Percentiles rank a stretch among this genome's conserved stretches.
phyloP scores from a whole-genome alignment of 768 basidiomycete genomes.

The Russula earlei region DNA sequence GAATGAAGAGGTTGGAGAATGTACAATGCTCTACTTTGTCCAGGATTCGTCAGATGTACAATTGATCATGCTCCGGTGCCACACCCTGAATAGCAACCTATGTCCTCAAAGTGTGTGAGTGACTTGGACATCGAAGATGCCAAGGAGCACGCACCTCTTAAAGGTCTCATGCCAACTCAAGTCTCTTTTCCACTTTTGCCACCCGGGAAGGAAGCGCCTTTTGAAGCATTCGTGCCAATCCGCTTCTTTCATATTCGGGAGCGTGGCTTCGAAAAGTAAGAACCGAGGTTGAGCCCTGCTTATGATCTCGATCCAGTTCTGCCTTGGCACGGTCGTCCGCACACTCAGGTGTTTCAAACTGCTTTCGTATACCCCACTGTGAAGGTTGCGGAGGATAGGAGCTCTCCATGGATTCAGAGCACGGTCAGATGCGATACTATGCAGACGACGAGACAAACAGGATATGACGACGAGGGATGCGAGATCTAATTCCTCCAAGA shows the following conservation, averaged over 20 bases:
- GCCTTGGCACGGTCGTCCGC: slow-evolving; percentile 53
- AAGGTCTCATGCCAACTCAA: slow-evolving; percentile 55
- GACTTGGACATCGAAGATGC: not conserved
- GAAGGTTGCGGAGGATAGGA: slow-evolving; percentile 55
- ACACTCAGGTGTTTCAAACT: slow-evolving; percentile 52
- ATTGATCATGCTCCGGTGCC: slow-evolving; percentile 57
- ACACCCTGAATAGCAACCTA: slow-evolving; percentile 54
- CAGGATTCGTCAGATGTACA: slow-evolving; percentile 76
- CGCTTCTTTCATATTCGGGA: slow-evolving; percentile 52
- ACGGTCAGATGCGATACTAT: slow-evolving; percentile 48
- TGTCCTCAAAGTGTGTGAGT: slow-evolving; percentile 15
- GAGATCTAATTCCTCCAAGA: slow-evolving; percentile 61
- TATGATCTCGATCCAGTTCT: slow-evolving; percentile 74
- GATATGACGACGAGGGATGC: slow-evolving; percentile 48
- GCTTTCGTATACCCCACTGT: slow-evolving; percentile 36
- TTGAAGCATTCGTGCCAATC: slow-evolving; percentile 75
- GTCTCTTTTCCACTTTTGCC: slow-evolving; percentile 60
- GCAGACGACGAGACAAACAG: slow-evolving; percentile 50
- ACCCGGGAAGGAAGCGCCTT: slow-evolving; percentile 67
- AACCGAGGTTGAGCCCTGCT: slow-evolving; percentile 51
- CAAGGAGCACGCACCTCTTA: slow-evolving; percentile 42
- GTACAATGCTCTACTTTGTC: slow-evolving; percentile 49
- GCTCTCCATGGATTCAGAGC: slow-evolving; percentile 68
- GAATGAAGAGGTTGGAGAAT: not conserved
- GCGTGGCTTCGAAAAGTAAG: slow-evolving; percentile 55